Evolutionary conservation across 225 moss, liverwort and hornwort species (phyloP), one percentile per base, ranked within the genome.

Genomic region (Thuidium tamariscinum): DNA sequence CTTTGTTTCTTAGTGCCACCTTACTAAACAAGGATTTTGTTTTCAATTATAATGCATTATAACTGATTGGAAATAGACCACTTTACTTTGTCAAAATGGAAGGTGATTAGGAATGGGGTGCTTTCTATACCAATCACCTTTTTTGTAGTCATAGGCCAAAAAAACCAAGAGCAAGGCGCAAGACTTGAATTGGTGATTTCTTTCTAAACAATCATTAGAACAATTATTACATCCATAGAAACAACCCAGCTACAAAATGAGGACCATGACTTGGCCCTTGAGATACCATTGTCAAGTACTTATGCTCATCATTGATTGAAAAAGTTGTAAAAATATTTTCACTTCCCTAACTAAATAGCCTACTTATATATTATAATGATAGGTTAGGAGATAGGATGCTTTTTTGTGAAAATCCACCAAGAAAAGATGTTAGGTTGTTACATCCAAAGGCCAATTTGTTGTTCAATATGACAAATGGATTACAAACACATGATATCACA

Each of bases 401-500:
- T 14, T 41, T 69, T 41, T 25, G 25, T 41, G 10, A 8, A 41
- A 26, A 8, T 0, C 25, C 8, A 41, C 13, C 5, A 41, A 14
- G 1, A 26, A 69, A 26, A 14, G 8, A 5, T 0, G 14, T 69
- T 39, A 0, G 6, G 4, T 69, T 25, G 7, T 25, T 2, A 15
- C 25, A 15, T 69, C 8, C 8, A 26, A 8, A 68, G 41, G 25
- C 26, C 3, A 69, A 41, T 41, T 41, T 69, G 14, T 15, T 69
- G 5, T 69, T 41, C 1, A 26, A 41, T 14, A 26, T 0, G 0
- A 41, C 8, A 69, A 41, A 15, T 41, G 41, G 4, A 67, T 37
- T 67, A 2, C 3, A 2, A 67, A 37, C n/a, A 22, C 0, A 0
- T 36, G 12, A 12, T 0, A 2, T 1, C 7, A 2, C 0, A 0